Evolutionary conservation across 2,329 filamentous ascomycete genomes (phyloP), one percentile per base, ranked within the genome.

Genomic region (Endoconidiophora laricicola): DNA sequence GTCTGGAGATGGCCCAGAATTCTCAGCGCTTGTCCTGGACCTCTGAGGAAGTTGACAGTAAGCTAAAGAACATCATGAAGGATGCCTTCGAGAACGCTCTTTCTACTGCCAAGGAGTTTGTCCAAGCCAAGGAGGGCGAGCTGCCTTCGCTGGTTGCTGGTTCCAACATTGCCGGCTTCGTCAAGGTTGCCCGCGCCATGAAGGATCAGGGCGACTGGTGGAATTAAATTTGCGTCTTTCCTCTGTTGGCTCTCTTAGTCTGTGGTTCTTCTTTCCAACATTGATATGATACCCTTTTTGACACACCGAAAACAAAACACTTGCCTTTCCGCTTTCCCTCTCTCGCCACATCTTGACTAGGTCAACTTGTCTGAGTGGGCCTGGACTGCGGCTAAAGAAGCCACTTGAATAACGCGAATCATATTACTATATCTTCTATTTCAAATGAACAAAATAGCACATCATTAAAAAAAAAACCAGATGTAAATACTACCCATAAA

Each of bases 1-100:
- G 91, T 59, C 79, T 98, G 42, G 91, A 98, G 76, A 98, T 98
- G 91, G 88, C 90, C 6, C 91, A 98, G 78, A 96, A 98, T 78
- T 90, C 83, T 57, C 69, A 81, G 66, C 82, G 90, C 54, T 73
- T 95, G 57, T 76, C 70, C 61, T 98, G 91, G 91, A 84, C 85
- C 24, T 62, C 73, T 44, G 84, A 94, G 72, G 83, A 94, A 72
- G 91, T 96, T 57, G 90, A 96, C 68, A 70, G 74, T 58, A 86
- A 86, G 70, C 81, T 98, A 62, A 87, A 93, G 76, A 72, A 67
- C 59, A 96, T 96, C 70, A 98, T 98, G 91, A 82, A 90, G 74
- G 75, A 78, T 57, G 90, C 85, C 65, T 98, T 96, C 72, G 73
- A 83, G 66, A 87, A 86, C 69, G 91, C 86, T 58, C 72, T 96